Percentiles rank a stretch among this genome's conserved stretches.
Conservation (phyloP, 164 flowering plant genomes). For the Pachysandra terminalis region DNA sequence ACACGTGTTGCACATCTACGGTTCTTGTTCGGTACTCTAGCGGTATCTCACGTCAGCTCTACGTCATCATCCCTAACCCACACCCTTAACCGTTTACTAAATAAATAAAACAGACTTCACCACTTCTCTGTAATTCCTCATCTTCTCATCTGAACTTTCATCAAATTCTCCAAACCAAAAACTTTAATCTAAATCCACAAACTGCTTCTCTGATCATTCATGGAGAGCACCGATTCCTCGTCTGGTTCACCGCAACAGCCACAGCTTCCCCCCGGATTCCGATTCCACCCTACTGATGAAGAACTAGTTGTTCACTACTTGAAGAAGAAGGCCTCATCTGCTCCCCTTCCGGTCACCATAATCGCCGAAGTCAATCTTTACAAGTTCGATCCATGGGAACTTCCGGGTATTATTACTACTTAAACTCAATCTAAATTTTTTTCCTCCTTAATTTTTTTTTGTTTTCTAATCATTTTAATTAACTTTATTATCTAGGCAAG, state of each 20-base stretch:
- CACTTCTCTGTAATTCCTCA: no score
- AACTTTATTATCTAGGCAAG: conserved; percentile 46
- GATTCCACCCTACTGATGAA: conserved; percentile 74
- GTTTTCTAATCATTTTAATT: no score
- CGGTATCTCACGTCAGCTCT: not conserved
- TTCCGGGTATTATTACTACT: conserved; percentile 29
- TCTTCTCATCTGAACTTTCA: not conserved
- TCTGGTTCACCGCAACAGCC: conserved; percentile 34
- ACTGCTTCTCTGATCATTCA: not conserved
- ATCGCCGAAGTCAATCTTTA: conserved; percentile 59
- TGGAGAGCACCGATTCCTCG: conserved; percentile 58
- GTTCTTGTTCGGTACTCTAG: not conserved
- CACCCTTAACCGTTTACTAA: not conserved
- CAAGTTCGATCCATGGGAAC: conserved; percentile 70
- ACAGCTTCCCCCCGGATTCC: conserved; percentile 62
- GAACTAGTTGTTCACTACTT: conserved; percentile 67
- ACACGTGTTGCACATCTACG: not conserved
- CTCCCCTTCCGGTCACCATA: conserved; percentile 48
- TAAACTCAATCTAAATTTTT: no score
- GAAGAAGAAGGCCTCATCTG: conserved; percentile 36
- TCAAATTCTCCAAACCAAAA: not conserved
- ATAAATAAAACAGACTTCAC: no score
- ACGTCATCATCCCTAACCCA: not conserved
- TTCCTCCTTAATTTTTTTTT: no score
- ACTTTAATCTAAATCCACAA: not conserved